Base-by-base conservation (phyloP, 805 yeast species). In the Monosporozyma solicola region DNA sequence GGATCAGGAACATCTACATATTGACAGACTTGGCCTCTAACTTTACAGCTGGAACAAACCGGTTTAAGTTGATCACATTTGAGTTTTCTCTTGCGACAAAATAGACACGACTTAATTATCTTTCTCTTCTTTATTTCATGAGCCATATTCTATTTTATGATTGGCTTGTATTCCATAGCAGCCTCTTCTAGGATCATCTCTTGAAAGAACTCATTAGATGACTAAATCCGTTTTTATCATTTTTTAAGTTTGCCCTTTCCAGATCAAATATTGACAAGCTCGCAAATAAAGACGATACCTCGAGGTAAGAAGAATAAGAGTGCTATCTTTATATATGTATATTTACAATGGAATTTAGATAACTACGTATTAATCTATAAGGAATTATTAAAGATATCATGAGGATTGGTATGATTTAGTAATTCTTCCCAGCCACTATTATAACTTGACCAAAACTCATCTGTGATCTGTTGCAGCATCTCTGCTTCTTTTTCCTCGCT, bases 1-100 rank as follows among this genome's bases (percentile, higher is more conserved):
- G 5, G 16, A 3, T 43, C 46, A 24, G 46, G 46, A 24, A 29
- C 31, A 22, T 43, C 46, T 3, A 43, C 8, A 24, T 43, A 43
- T 43, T 43, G 16, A 43, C 46, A 43, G 16, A 22, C 10, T 10
- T 43, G 32, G 25, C 24, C n/a, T 45, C 65, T 60, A 4, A 59
- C 53, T 15, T 47, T 27, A 45, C 69, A 65, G 16, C 63, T 56
- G 16, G 65, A 58, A 33, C 69, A 66, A n/a, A 57, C 53, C 1
- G 70, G 69, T 47, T 53, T 58, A 25, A 39, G 47, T 41, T 64
- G 63, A 50, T 65, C 65, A 55, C 70, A 66, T 51, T 60, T 62
- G 20, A 64, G 51, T 49, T 66, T 65, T 24, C 68, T 57, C 29
- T 49, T 56, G 11, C 68, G 55, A 52, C 70, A 65, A 45, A 62